These are phyloP conservation scores for rapeseed (Brassica napus) DNA, from an alignment of 345 rosid species.

Conservation along the genomic window Da-Ae NC_063439.1:16393501-16394000, in stretches of 20 bases:
- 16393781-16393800: neutral
- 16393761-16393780: slow-evolving; percentile 1
- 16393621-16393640: neutral
- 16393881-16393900: too few species aligned
- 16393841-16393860: too few species aligned
- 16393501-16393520: neutral
- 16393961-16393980: too few species aligned
- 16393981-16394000: too few species aligned
- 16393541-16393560: neutral
- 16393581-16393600: neutral
- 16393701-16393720: slow-evolving; percentile 26
- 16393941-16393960: too few species aligned
- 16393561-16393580: neutral
- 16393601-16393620: neutral
- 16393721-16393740: neutral
- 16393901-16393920: too few species aligned
- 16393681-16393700: slow-evolving; percentile 11
- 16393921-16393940: too few species aligned
- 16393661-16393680: slow-evolving; percentile 34
- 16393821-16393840: too few species aligned
- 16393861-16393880: too few species aligned
- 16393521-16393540: neutral
- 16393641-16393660: slow-evolving; percentile 19
- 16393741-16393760: slow-evolving; percentile 8
- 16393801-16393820: too few species aligned